A percentile compares a stretch with the other conserved stretches of the same genome.
Conservation (phyloP, 345 rosid genomes). For the Lumnitzera littorea region DNA sequence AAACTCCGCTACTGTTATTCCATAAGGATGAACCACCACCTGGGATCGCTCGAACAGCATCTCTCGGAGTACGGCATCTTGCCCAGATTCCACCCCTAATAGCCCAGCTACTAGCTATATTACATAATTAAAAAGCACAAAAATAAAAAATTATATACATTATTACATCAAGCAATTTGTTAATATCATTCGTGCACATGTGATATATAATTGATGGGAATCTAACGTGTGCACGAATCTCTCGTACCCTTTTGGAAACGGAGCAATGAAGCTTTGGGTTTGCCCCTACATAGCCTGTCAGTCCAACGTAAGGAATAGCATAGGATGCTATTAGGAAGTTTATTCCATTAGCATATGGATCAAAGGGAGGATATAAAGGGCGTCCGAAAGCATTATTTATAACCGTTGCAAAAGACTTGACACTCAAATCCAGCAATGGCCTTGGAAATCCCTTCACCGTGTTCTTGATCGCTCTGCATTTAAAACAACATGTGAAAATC, state of each 20-base stretch:
- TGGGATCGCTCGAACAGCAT: slow-evolving; percentile 34
- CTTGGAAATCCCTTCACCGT: slow-evolving; percentile 69
- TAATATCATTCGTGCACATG: background rate
- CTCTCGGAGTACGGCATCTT: slow-evolving; percentile 65
- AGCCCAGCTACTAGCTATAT: slow-evolving; percentile 72
- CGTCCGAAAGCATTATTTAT: slow-evolving; percentile 50
- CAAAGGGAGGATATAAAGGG: slow-evolving; percentile 49
- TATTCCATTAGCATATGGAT: slow-evolving; percentile 49
- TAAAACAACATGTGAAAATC: background rate
- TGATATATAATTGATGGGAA: too few species aligned
- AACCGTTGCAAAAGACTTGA: slow-evolving; percentile 38
- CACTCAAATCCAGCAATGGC: slow-evolving; percentile 66
- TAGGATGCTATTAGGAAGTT: slow-evolving; percentile 71
- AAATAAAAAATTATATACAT: background rate
- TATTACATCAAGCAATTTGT: too few species aligned
- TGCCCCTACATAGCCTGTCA: slow-evolving; percentile 81
- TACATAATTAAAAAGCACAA: background rate
- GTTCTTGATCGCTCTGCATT: slow-evolving; percentile 54
- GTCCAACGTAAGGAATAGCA: slow-evolving; percentile 75
- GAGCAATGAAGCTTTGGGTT: slow-evolving; percentile 42
- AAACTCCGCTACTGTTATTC: slow-evolving; percentile 33
- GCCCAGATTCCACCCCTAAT: slow-evolving; percentile 72
- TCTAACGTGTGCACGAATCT: too few species aligned
- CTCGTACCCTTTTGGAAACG: slow-evolving; percentile 40
- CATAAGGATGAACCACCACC: slow-evolving; percentile 29